Conservation (phyloP, 306 rosid species). For the Begonia masoniana region DNA sequence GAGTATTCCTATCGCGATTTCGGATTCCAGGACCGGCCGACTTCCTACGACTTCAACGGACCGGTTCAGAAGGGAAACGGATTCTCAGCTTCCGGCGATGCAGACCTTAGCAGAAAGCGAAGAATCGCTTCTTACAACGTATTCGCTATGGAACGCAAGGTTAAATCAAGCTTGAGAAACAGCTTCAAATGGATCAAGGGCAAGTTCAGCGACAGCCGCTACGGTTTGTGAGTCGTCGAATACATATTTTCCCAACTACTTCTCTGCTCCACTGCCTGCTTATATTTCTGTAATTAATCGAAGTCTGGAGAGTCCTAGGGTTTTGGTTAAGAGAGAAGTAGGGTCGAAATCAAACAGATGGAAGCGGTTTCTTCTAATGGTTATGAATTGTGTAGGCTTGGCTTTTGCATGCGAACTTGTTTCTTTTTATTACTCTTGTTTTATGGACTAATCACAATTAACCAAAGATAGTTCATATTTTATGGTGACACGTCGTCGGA, state of each 20-base stretch:
- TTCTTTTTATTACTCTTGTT: no score
- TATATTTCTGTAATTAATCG: no score
- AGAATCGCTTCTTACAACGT: constrained; percentile 63
- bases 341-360: no score
- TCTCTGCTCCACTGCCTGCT: background rate
- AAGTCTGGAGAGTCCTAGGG: no score
- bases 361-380: no score
- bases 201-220: constrained; percentile 55
- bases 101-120: constrained; percentile 71
- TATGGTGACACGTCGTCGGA: no score
- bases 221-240: constrained; percentile 30
- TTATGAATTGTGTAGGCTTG: no score
- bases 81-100: constrained; percentile 36
- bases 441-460: no score
- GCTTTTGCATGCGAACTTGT: no score
- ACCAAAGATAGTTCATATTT: no score
- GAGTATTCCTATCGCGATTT: constrained; percentile 51
- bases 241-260: background rate
- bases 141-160: constrained; percentile 51
- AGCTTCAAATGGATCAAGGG: constrained; percentile 89
- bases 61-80: constrained; percentile 45
- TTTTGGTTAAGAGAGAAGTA: no score
- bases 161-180: constrained; percentile 58
- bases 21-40: constrained; percentile 40
- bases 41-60: constrained; percentile 61